A percentile compares a stretch with the other conserved stretches of the same genome.
Conservation (phyloP, 306 rosid species). For the Casuarina cunninghamiana region DNA sequence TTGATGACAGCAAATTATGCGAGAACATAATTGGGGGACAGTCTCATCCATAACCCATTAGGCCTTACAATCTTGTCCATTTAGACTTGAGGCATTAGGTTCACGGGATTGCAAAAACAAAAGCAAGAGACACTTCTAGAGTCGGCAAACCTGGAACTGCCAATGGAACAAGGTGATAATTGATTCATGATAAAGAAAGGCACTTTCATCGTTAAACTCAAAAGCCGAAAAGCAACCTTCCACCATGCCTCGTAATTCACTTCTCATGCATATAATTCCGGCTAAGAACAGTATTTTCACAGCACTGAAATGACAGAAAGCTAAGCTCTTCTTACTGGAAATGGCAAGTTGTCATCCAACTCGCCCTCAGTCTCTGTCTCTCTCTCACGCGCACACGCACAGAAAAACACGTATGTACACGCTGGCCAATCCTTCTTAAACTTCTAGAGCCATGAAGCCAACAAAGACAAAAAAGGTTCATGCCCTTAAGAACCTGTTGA, state of each 20-base stretch:
- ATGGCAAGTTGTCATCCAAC: slow-evolving; percentile 47
- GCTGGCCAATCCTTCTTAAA: neutral
- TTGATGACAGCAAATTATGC: slow-evolving; percentile 26
- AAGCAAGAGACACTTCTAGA: neutral
- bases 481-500: slow-evolving; percentile 23
- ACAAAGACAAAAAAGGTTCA: slow-evolving; percentile 12
- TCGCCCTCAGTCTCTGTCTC: slow-evolving; percentile 23
- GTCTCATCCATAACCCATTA: slow-evolving; percentile 17
- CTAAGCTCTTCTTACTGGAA: slow-evolving; percentile 35
- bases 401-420: neutral
- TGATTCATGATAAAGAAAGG: slow-evolving; percentile 58
- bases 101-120: slow-evolving; percentile 6
- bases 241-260: slow-evolving; percentile 40
- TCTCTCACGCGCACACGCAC: neutral
- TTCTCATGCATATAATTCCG: slow-evolving; percentile 29
- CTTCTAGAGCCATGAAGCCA: slow-evolving; percentile 5
- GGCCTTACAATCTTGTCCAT: neutral
- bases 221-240: slow-evolving; percentile 53
- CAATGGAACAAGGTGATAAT: slow-evolving; percentile 31
- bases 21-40: neutral
- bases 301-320: slow-evolving; percentile 66
- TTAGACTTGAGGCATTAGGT: slow-evolving; percentile 26
- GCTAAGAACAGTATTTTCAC: slow-evolving; percentile 32
- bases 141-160: slow-evolving; percentile 20
- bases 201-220: slow-evolving; percentile 77